A percentile compares a stretch with the other conserved stretches of the same genome.
Evolutionary conservation across 2,329 filamentous ascomycete genomes (phyloP).

Genomic region (Talaromyces funiculosus): DNA sequence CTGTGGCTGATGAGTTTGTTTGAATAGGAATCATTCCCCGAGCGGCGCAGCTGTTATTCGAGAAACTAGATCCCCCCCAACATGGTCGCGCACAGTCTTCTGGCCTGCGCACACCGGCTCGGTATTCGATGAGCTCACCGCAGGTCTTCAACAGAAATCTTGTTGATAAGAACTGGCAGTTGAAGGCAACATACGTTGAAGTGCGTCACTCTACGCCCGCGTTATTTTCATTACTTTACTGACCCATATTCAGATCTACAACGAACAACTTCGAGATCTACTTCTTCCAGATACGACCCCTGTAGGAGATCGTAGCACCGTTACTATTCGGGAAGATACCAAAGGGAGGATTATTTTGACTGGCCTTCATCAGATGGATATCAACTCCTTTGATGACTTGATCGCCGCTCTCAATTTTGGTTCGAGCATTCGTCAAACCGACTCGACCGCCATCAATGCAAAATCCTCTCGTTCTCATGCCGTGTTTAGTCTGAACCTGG

Average conservation of each 20-base stretch:
- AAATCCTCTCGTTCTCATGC: conserved; percentile 97
- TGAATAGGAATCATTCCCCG: conserved; percentile 82
- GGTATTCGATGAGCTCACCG: conserved; percentile 63
- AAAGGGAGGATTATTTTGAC: conserved; percentile 94
- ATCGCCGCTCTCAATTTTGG: conserved; percentile 86
- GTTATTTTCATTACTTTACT: conserved; percentile 17
- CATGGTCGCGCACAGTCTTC: conserved; percentile 62
- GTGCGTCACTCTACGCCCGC: conserved; percentile 31
- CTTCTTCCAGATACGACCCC: conserved; percentile 71
- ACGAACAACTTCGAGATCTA: conserved; percentile 88
- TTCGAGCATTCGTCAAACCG: conserved; percentile 89
- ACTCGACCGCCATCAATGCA: conserved; percentile 94
- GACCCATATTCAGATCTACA: conserved; percentile 69
- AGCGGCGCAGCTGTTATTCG: conserved; percentile 79
- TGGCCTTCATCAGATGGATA: conserved; percentile 77
- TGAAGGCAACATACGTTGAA: conserved; percentile 88
- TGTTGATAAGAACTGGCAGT: conserved; percentile 73
- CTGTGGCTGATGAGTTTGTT: background rate
- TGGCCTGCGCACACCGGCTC: conserved; percentile 71
- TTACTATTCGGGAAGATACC: conserved; percentile 89
- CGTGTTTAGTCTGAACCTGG: conserved; percentile 89
- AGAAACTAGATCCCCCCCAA: conserved; percentile 65
- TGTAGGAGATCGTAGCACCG: conserved; percentile 63
- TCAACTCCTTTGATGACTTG: conserved; percentile 88
- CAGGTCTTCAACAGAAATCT: conserved; percentile 40